These are phyloP conservation scores for Sclerotinia trifoliorum DNA, from an alignment of 2,329 filamentous ascomycete species.

Conservation along the genomic window DNA sequence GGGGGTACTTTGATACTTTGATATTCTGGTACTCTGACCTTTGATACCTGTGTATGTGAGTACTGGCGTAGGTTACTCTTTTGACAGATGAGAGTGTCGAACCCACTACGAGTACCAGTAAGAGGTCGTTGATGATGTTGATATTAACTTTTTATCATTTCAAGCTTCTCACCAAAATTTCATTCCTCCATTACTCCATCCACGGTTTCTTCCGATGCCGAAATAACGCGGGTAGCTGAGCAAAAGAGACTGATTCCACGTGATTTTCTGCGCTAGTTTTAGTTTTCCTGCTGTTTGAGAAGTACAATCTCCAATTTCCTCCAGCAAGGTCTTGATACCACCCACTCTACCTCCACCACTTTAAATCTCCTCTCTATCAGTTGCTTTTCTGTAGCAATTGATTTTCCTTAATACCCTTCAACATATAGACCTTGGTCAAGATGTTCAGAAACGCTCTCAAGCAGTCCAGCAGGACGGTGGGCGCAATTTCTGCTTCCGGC, in stretches of 20 bases:
- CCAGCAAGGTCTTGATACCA: constrained; percentile 37
- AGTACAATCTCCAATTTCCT: constrained; percentile 26
- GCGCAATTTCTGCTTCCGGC: constrained; percentile 87
- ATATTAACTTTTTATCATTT: no score
- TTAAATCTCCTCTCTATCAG: constrained; percentile 60
- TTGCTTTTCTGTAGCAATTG: constrained; percentile 68
- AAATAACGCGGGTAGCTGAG: constrained; percentile 11
- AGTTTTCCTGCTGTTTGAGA: constrained; percentile 21
- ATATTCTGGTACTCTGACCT: background rate
- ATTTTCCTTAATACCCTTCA: constrained; percentile 52
- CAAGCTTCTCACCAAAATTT: background rate
- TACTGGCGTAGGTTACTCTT: background rate
- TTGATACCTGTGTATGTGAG: background rate
- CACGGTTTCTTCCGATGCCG: constrained; percentile 22
- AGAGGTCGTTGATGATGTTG: background rate
- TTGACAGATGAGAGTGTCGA: background rate
- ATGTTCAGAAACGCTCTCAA: constrained; percentile 99
- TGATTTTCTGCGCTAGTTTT: constrained; percentile 22
- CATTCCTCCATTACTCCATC: background rate
- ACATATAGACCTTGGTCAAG: constrained; percentile 54
- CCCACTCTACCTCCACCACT: constrained; percentile 38
- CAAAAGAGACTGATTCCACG: background rate
- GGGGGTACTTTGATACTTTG: constrained; percentile 1
- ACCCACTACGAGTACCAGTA: background rate
- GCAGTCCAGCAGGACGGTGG: constrained; percentile 93